A percentile compares a stretch with the other conserved stretches of the same genome.
phyloP scores from a whole-genome alignment of 2,329 filamentous ascomycete genomes.

The Aspergillus sp. region DNA sequence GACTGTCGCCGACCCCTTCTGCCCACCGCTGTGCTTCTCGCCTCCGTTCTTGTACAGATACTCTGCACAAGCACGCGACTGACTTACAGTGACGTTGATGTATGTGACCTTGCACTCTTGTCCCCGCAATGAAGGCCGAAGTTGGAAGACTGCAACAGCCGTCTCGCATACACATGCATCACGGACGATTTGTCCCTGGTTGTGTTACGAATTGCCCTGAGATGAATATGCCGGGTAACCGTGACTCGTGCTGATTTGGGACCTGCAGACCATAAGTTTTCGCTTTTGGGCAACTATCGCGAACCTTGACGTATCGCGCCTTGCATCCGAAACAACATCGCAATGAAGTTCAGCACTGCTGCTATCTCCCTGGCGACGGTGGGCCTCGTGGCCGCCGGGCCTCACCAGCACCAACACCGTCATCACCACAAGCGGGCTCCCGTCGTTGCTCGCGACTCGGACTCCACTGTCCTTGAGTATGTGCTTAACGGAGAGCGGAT shows the following conservation, averaged over 20 bases:
- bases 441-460: constrained; percentile 47
- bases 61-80: constrained; percentile 17
- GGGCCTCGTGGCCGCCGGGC: constrained; percentile 33
- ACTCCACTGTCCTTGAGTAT: constrained; percentile 64
- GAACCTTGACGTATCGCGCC: too few species aligned
- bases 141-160: too few species aligned
- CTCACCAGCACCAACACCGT: constrained; percentile 33
- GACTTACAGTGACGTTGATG: constrained; percentile 21
- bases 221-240: too few species aligned
- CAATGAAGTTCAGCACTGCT: constrained; percentile 35
- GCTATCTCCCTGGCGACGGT: constrained; percentile 34
- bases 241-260: too few species aligned
- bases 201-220: too few species aligned
- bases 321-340: too few species aligned
- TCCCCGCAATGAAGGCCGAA: too few species aligned
- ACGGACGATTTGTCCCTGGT: too few species aligned
- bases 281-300: too few species aligned
- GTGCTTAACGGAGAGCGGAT: constrained; percentile 50
- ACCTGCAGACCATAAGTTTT: too few species aligned
- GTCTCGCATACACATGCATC: too few species aligned
- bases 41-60: constrained; percentile 17
- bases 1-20: background rate
- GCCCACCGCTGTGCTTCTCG: constrained; percentile 4
- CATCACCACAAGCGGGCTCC: constrained; percentile 34
- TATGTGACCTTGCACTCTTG: too few species aligned